Base-by-base conservation (phyloP, 768 basidiomycete genomes). In the Serendipita sp. region DNA sequence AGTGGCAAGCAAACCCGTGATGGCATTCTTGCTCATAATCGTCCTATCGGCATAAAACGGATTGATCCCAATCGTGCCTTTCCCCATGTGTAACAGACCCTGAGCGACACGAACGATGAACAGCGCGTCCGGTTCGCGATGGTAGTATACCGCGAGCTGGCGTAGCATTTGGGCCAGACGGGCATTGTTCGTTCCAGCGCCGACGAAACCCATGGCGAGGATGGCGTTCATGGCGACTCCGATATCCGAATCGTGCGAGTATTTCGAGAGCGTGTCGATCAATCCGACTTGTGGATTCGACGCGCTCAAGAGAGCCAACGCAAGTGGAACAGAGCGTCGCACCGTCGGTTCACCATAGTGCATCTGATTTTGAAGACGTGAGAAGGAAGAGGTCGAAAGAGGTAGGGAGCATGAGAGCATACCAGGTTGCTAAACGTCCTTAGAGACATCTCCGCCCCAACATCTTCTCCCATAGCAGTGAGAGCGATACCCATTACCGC, bases 191-290 rank as follows among this genome's bases (percentile, higher is more conserved):
- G 92, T 93, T 36, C 96, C 96, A 1, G 95, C 95, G 34, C 96
- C 96, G 62, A 98, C 87, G 29, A 99, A 80, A 66, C 96, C 96
- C 95, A 99, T 97, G 2, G 94, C 94, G 69, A 98, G 90, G 75
- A 99, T 97, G 31, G 96, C 91, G 70, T 97, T 98, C 62, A 91
- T 81, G 0, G 95, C 96, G 8, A 99, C 96, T 46, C 83, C 80
- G n/a, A 98, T 84, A 75, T 99, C 96, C 70, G 89, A 93, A 78
- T 99, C 95, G 77, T 99, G 96, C 66, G 91, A 95, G 76, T 99
- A 99, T 74, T 95, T 95, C 3, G 95, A 98, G 11, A 99, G 83
- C 0, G 93, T 97, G 73, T 99, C 96, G 67, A 99, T 85, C 67
- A 99, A 87, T 44, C 87, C 81, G 3, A 98, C 80, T 75, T 91